A percentile compares a stretch with the other conserved stretches of the same genome.
These are phyloP conservation scores for Climacium dendroides DNA, from an alignment of 225 moss, liverwort and hornwort genomes.

Conservation along the genomic window DNA sequence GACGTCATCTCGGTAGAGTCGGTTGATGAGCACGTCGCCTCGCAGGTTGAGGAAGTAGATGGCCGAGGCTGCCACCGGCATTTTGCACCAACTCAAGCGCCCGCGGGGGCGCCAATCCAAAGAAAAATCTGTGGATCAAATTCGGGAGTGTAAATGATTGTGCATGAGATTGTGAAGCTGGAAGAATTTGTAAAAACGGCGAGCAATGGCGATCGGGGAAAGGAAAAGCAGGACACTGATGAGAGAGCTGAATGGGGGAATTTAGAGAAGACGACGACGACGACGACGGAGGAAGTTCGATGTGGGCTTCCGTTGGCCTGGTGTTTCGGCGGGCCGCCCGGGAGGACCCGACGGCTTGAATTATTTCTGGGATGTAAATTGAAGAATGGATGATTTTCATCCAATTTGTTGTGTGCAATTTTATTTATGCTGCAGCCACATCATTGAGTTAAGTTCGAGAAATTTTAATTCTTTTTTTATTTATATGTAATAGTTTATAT, in stretches of 20 bases:
- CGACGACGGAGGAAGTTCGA: not conserved
- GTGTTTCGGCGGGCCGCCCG: not conserved
- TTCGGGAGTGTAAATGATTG: not conserved
- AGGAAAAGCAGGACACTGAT: not conserved
- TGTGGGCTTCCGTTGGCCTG: not conserved
- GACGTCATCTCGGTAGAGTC: conserved; percentile 60
- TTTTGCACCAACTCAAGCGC: not conserved
- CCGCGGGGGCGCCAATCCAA: not conserved
- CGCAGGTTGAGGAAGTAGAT: conserved; percentile 59
- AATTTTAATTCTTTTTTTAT: no score
- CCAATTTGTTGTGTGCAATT: no score
- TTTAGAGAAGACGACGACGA: not conserved
- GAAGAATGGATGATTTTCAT: not conserved
- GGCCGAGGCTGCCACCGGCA: conserved; percentile 70
- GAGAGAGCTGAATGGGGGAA: no score
- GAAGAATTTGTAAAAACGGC: not conserved
- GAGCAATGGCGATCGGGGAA: not conserved
- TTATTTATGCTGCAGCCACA: not conserved
- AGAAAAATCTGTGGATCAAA: not conserved
- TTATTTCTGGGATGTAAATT: not conserved
- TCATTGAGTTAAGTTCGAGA: not conserved
- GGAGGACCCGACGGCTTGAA: not conserved
- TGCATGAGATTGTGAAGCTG: not conserved
- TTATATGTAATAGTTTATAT: no score
- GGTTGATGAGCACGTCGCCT: conserved; percentile 61